Evolutionary conservation across 345 rosid species (phyloP), one percentile per base, ranked within the genome.

Genomic region (Cochlearia excelsa): DNA sequence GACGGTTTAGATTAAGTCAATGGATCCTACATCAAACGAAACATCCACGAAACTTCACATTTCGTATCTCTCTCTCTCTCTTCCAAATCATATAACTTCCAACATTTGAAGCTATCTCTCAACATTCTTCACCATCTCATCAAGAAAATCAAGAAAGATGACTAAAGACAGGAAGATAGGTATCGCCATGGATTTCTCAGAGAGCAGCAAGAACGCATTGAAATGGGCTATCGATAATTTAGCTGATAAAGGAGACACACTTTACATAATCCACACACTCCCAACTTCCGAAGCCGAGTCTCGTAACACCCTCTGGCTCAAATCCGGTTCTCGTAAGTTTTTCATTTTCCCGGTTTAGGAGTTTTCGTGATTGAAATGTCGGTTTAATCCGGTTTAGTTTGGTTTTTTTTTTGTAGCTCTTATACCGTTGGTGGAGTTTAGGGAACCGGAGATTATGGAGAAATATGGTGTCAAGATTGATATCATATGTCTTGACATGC

Each of bases 181-280:
- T 1, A 79, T 90, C 68, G 97, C 96, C 5, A 70, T 93, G 97
- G 99, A 93, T 60, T 93, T 87, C 84, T 93, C 99, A 0, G 67
- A 48, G 38, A 85, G 95, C 84, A 93, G 99, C 92, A 93, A 87
- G 77, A 70, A 71, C 55, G 99, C 99, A 65, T 79, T 93, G 4
- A 56, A 74, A 59, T 93, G 99, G 99, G 90, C 97, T 2, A 55
- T 90, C 2, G 70, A 87, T 5, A 93, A 89, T 76, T 80, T 93
- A 59, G 88, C 82, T 0, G 82, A 90, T 44, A 80, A 73, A 64
- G 88, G 84, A n/a, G 99, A 93, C 57, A 79, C 83, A 9, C 69
- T 93, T 45, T 79, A 54, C 58, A 57, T 93, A 72, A 73, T 93
- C 79, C 90, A 87, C 75, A 60, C 92, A 70, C 82, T 77, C 45